These are phyloP conservation scores for Pythium monospermum DNA, from an alignment of 352 stramenopile species.

Conservation along the genomic window DNA sequence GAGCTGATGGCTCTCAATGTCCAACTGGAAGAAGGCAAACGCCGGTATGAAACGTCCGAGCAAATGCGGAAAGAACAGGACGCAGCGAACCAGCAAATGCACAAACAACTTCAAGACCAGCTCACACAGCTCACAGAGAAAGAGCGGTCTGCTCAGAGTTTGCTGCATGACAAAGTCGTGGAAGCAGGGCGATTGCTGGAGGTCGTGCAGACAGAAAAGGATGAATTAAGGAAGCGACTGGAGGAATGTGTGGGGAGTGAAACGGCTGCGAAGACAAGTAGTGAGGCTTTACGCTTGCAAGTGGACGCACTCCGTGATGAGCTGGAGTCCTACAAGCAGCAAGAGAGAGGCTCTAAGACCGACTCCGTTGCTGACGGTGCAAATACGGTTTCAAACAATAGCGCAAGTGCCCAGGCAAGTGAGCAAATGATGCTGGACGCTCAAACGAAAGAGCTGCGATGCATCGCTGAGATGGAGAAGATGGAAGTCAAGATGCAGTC, in stretches of 20 bases:
- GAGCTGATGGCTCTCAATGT: conserved; percentile 75
- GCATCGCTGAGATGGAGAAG: conserved; percentile 62
- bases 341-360: conserved; percentile 24
- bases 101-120: conserved; percentile 48
- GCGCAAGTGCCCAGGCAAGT: conserved; percentile 31
- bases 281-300: conserved; percentile 30
- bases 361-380: conserved; percentile 8
- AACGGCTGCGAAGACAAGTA: conserved; percentile 26
- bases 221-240: conserved; percentile 35
- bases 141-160: conserved; percentile 34
- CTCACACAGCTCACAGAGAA: conserved; percentile 41
- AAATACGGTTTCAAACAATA: neutral
- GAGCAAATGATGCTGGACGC: conserved; percentile 59
- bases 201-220: conserved; percentile 32
- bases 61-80: conserved; percentile 65
- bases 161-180: conserved; percentile 32
- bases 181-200: conserved; percentile 28
- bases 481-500: conserved; percentile 56
- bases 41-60: conserved; percentile 59
- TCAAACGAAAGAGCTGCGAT: conserved; percentile 70
- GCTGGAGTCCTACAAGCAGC: conserved; percentile 31
- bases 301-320: conserved; percentile 31
- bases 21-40: conserved; percentile 66
- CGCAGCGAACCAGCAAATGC: conserved; percentile 40
- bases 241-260: conserved; percentile 32